Evolutionary conservation across 2,329 filamentous ascomycete genomes (phyloP), one percentile per base, ranked within the genome.

Genomic region (Paecilomyces fulvus): DNA sequence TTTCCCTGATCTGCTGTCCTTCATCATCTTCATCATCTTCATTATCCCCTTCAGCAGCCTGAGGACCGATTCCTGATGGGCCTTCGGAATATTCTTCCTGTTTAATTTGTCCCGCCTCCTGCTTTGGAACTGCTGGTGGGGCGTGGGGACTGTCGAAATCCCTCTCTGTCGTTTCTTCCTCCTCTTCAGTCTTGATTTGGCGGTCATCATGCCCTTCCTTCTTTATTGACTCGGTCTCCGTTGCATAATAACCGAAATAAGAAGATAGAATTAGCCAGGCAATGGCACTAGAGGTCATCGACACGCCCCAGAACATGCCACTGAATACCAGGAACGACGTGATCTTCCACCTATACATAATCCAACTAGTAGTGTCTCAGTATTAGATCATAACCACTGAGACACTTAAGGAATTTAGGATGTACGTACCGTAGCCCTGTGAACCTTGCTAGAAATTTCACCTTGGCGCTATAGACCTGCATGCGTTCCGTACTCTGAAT

Each of bases 321-420:
- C 86, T 89, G 64, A 91, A 88, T 0, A 86, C 65, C 0, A 88
- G 54, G 57, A 90, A 91, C 4, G 85, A 85, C 1, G 84, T 70
- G 33, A 94, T 66, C 11, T 88, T 84, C 74, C 92, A 87, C 59
- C 90, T 85, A 65, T 94, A 94, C 89, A 99, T 95, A 55, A 92
- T 65, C 84, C 88, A 94, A 52, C 88, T 79, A 57, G 53, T 17
- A 55, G 31, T 20, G 12, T 30, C 53, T 71, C 56, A 69, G 66
- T 43, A 49, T 33, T 12, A 21, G 20, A 43, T 43, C 50, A 51
- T 49, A 46, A 23, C 50, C 49, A 14, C 7, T 43, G 43, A 14
- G 25, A 56, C 50, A 3, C 50, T 30, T 30, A 8, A 10, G 50
- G 17, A 55, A 14, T 33, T 6, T 17, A 43, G n/a, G 17, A 43